Base-by-base conservation (phyloP, 768 basidiomycete genomes). In the Mycena capillaripes region DNA sequence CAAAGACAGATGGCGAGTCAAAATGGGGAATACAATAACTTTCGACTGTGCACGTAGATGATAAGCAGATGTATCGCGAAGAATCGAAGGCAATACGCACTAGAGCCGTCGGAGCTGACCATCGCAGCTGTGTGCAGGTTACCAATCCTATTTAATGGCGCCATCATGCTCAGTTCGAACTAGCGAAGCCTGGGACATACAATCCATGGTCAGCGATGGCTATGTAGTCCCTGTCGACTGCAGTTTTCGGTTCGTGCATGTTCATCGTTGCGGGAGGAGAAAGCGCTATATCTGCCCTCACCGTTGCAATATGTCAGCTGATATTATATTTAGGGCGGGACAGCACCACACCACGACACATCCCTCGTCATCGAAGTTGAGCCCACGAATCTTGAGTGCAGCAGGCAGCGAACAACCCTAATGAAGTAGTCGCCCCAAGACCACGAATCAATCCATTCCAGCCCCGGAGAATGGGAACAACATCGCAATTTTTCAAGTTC, bases 1-100 rank as follows among this genome's bases (percentile, higher is more conserved):
- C 96, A 74, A 97, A 97, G 58, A 97, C 87, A 21, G 94, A 96
- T 4, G 97, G 97, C 2, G 95, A 97, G 81, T 98, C 97, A 79
- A 98, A 97, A 84, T 97, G 87, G 1, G 96, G 96, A 30, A 97
- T 89, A 77, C 97, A 98, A 81, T 96, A 97, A 72, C 93, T 95
- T 81, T 97, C 97, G 73, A 97, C 94, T 95, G 50, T 30, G 59
- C 21, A 50, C n/a, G n/a, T 23, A 48, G n/a, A 38, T 30, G 19
- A 40, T 62, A 5, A 48, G 59, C 21, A 16, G 7, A 30, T n/a
- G 34, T 7, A 29, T n/a, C n/a, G n/a, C n/a, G 8, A 44, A 6
- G 40, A 40, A 42, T 36, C 23, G 14, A 23, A 23, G 53, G 19
- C 14, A n/a, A 58, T n/a, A 78, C 81, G 77, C 82, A 95, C 94